Evolutionary conservation across 345 rosid genomes (phyloP), one percentile per base, ranked within the genome.

Genomic region (Euphorbia pulcherrima): DNA sequence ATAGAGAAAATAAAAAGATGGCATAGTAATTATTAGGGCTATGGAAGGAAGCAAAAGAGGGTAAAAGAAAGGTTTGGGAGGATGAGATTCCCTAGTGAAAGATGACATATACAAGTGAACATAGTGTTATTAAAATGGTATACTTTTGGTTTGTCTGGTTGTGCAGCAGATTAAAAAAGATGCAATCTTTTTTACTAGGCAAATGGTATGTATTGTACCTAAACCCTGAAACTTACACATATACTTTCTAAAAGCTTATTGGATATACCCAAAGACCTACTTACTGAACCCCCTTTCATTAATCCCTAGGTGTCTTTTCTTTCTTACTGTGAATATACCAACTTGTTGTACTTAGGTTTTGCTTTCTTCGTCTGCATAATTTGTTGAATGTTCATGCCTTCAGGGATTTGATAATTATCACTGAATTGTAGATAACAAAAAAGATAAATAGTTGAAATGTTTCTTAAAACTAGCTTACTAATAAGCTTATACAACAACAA

Each of bases 161-260:
- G 78, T 68, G 82, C 40, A 59, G 71, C 55, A 68, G 76, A 59
- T 66, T 37, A 26, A 67, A 73, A 78, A 74, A 76, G 73, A 67
- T 57, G 65, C 72, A 59, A 65, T 72, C 84, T 81, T 78, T 82
- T 78, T 78, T 57, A 65, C 59, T 35, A 65, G 82, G 81, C 82
- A 86, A 82, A 82, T 82, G 79, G 83, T 74, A 83, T 82, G 78
- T 78, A 72, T 44, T 63, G 83, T 68, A 83, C 80, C 78, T 76
- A 63, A 74, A 83, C 60, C 65, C 81, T 70, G 81, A 80, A 60
- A 57, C 84, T 76, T 59, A 46, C 71, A 23, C 73, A n/a, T 65
- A 6, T 78, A 78, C 90, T 83, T 81, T 81, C 82, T 76, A 76
- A 85, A 85, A 85, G 87, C 86, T 83, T n/a, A n/a, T n/a, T 72